Base-by-base conservation (phyloP, 345 rosid genomes). In the Brassica juncea region DNA sequence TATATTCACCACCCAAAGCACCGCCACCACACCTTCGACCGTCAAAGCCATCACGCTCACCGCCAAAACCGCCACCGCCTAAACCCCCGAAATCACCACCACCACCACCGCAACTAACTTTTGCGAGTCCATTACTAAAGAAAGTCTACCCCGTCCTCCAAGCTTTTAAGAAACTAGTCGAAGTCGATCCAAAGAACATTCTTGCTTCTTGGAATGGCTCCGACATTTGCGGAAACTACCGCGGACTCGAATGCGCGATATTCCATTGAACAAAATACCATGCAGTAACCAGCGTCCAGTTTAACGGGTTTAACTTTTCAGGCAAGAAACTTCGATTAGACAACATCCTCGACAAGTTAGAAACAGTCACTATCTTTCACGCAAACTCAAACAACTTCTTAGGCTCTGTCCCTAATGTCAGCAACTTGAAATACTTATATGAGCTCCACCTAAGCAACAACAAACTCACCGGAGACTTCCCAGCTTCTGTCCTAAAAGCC, bases 401-500 rank as follows among this genome's bases (percentile, higher is more conserved):
- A 0, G 98, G 97, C 8, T 31, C 84, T 4, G 68, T 94, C 55
- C 88, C 94, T 1, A 61, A 79, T 4, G 78, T 94, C 14, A 72
- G 87, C 70, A 75, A 86, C 37, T 89, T 94, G 47, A 77, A 68
- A 0, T 94, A 83, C 79, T 88, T 94, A 61, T 94, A 75, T 80
- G 98, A 94, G 89, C 87, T 94, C 25, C 97, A 94, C 72, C 82
- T 92, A 11, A 94, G 97, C 73, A 92, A 92, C 86, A 94, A 94
- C 86, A 79, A 73, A 15, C 85, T 92, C 72, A 70, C 86, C 4
- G 98, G 97, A 32, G 85, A 86, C 1, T 92, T 94, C 59, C 98
- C 97, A 1, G 5, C 72, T 1, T 86, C 78, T 2, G 87, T 92
- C 72, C 83, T 89, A 8, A 73, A 76, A 54, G 87, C 85, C 86